phyloP scores from a whole-genome alignment of 176 grass and related monocot genomes.

The Oryza meyeriana region DNA sequence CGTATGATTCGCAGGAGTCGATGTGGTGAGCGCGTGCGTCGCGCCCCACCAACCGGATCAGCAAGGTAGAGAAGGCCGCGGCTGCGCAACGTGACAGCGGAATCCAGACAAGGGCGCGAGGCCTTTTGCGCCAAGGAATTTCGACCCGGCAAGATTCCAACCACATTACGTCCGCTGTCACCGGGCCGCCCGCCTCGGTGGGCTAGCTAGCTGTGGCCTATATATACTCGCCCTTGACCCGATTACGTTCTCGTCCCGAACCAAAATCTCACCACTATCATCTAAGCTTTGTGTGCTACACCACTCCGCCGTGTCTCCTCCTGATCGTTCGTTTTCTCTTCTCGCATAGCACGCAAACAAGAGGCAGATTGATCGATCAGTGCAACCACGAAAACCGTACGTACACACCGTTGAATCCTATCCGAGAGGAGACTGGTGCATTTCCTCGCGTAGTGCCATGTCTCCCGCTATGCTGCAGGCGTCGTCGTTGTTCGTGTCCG shows the following conservation, averaged over 20 bases:
- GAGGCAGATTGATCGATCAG: background rate
- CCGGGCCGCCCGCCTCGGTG: no score
- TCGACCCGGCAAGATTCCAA: conserved; percentile 29
- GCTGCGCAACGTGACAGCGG: conserved; percentile 24
- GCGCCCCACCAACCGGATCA: conserved; percentile 12
- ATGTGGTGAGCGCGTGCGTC: background rate
- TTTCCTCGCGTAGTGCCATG: background rate
- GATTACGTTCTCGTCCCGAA: conserved; percentile 3
- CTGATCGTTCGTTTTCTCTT: background rate
- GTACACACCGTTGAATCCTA: background rate
- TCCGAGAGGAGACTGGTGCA: background rate
- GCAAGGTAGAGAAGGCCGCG: background rate
- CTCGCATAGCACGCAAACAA: no score
- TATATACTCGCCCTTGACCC: conserved; percentile 33
- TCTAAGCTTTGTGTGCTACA: background rate
- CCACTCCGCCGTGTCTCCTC: background rate
- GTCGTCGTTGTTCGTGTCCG: conserved; percentile 21
- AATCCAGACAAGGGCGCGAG: conserved; percentile 23
- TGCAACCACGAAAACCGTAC: background rate
- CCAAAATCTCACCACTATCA: conserved; percentile 12
- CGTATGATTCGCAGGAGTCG: background rate
- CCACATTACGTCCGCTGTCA: background rate
- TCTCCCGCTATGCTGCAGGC: conserved; percentile 6
- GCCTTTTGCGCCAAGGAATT: background rate
- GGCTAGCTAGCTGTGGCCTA: background rate